Base-by-base conservation (phyloP, 2,329 filamentous ascomycete genomes). In the Trichoderma brevicompactum region DNA sequence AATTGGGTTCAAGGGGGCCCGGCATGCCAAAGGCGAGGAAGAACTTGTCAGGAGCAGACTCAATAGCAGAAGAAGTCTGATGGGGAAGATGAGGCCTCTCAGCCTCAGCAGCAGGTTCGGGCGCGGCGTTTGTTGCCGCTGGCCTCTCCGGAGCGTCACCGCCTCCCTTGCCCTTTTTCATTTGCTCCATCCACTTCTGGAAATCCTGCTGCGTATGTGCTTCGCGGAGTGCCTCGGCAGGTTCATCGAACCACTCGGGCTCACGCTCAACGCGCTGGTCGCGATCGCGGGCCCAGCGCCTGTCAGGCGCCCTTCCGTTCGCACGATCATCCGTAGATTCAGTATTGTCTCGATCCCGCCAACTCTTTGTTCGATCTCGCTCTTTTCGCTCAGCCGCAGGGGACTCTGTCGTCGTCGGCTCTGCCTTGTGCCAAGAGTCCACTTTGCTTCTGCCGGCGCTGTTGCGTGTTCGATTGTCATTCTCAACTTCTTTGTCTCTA, bases 101-200 rank as follows among this genome's bases (percentile, higher is more conserved):
- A 8, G 76, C 73, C 66, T 85, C 84, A 46, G 70, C 65, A 50
- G 71, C 66, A 23, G 49, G 40, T 50, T 63, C 60, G 15, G 40
- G 60, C 6, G 49, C 36, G 64, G 78, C 74, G 69, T 82, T 74
- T 54, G 70, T 34, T 32, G 79, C 43, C 70, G 69, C 65, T 50
- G 69, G 65, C 48, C 66, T 63, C 40, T 71, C 69, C 5, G 74
- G 68, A 54, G 75, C 59, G 7, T 71, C 72, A 50, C 72, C 75
- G 62, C 74, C 75, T 66, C 74, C 79, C 71, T 83, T 86, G 68
- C 86, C 84, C 44, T 88, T 88, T 77, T 91, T 94, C 92, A 96
- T 96, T 69, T 85, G 85, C 71, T 96, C 92, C 83, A 97, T 97
- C 88, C 94, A 97, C 70, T 92, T 92, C 79, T 96, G 90, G 76